These are phyloP conservation scores for Debaryomycetaceae sp. DNA, from an alignment of 1,139 yeast genomes.

Conservation along the genomic window DNA sequence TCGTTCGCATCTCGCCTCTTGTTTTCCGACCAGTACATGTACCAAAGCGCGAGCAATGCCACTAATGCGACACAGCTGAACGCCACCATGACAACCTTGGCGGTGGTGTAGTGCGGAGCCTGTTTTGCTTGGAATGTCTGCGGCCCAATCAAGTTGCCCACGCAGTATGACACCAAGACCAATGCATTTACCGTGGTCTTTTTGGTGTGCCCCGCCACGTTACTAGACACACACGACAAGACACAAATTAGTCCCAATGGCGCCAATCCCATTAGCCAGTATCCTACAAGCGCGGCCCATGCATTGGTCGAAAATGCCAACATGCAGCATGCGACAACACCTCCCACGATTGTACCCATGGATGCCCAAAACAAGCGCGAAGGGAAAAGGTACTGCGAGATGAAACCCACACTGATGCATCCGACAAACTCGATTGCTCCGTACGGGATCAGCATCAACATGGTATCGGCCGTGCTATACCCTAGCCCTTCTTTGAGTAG, in stretches of 20 bases:
- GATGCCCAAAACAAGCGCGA: conserved; percentile 33
- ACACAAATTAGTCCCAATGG: conserved; percentile 38
- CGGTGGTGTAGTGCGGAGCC: conserved; percentile 43
- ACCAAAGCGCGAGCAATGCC: conserved; percentile 13
- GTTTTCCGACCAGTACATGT: conserved; percentile 30
- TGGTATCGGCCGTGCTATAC: conserved; percentile 25
- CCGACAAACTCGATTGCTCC: conserved; percentile 33
- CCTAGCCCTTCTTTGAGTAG: conserved; percentile 36
- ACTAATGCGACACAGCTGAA: conserved; percentile 22
- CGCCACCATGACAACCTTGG: conserved; percentile 34
- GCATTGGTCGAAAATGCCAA: conserved; percentile 30
- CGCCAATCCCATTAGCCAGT: conserved; percentile 8
- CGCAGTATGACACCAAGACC: conserved; percentile 51
- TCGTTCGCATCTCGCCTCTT: conserved; percentile 21
- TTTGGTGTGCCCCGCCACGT: conserved; percentile 65
- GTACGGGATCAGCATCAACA: conserved; percentile 22
- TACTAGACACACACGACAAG: conserved; percentile 39
- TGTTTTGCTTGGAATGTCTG: conserved; percentile 46
- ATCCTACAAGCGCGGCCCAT: conserved; percentile 6
- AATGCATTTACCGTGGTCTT: conserved; percentile 50
- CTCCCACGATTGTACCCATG: conserved; percentile 21
- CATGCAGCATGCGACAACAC: conserved; percentile 30
- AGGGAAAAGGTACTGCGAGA: conserved; percentile 3
- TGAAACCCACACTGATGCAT: conserved; percentile 18
- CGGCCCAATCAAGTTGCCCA: conserved; percentile 65